These are phyloP conservation scores for Ganoderma multipileum DNA, from an alignment of 1,284 basidiomycete genomes.

Conservation along the genomic window DNA sequence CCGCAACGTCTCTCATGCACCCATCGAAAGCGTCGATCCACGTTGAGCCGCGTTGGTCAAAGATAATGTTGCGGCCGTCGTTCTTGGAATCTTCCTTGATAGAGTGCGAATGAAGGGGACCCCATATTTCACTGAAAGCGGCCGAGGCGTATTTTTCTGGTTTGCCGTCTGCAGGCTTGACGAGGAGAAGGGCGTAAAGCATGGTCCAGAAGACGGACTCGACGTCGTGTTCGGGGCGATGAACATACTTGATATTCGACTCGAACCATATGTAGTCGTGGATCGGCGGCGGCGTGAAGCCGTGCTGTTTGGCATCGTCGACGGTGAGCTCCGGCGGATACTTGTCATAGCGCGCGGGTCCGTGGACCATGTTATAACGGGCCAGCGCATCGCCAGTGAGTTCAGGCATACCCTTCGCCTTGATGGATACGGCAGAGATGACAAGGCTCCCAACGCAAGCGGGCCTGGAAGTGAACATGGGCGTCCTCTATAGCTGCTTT, in stretches of 20 bases:
- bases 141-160: not conserved
- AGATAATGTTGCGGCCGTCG: not conserved
- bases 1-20: not conserved
- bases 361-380: not conserved
- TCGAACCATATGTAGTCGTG: not conserved
- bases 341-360: not conserved
- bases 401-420: not conserved
- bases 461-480: not conserved
- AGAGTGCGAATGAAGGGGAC: not conserved
- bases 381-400: not conserved
- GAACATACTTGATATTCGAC: not conserved
- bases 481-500: not conserved
- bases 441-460: not conserved
- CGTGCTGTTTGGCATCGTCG: not conserved
- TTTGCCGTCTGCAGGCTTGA: not conserved
- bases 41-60: not conserved
- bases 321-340: not conserved
- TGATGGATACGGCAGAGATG: not conserved
- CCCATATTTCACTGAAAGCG: not conserved
- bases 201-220: conserved; percentile 2
- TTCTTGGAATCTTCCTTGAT: not conserved
- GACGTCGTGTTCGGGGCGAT: conserved; percentile 6
- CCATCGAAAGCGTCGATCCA: not conserved
- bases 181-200: not conserved
- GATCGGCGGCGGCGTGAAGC: not conserved